These are phyloP conservation scores for Hyaloscypha finlandica DNA, from an alignment of 495 filamentous ascomycete species.

Conservation along the genomic window DNA sequence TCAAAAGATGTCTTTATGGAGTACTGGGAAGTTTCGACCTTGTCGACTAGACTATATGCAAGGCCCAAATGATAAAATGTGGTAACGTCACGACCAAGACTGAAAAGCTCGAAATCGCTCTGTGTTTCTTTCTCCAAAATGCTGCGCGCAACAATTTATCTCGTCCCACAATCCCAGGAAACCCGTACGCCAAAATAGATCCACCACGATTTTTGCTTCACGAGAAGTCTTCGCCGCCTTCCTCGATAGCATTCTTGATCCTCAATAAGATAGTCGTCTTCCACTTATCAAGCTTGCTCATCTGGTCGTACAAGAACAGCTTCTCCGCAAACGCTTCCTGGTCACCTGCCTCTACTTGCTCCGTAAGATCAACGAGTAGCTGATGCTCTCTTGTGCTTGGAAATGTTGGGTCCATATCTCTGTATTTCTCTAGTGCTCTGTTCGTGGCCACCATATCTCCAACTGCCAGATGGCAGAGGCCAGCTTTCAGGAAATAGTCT, in stretches of 20 bases:
- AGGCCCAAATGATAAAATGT: not conserved
- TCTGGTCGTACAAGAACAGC: constrained; percentile 82
- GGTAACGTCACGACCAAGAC: not conserved
- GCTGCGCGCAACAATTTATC: not conserved
- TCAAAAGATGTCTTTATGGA: not conserved
- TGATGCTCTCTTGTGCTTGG: constrained; percentile 73
- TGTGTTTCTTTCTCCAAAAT: not conserved
- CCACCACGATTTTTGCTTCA: constrained; percentile 31
- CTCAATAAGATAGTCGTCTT: constrained; percentile 83
- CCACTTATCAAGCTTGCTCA: constrained; percentile 93
- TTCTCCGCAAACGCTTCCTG: constrained; percentile 82
- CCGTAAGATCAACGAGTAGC: constrained; percentile 71
- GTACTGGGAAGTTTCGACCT: not conserved
- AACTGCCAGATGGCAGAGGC: constrained; percentile 77
- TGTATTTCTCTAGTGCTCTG: constrained; percentile 77
- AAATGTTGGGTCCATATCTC: constrained; percentile 79
- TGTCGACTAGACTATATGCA: not conserved
- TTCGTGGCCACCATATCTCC: constrained; percentile 74
- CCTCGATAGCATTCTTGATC: constrained; percentile 81
- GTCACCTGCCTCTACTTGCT: constrained; percentile 70
- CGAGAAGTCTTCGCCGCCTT: constrained; percentile 73
- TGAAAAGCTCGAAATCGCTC: not conserved
- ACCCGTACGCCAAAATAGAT: not conserved
- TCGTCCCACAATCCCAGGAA: not conserved
- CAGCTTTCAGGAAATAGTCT: constrained; percentile 90